Conservation (phyloP, 1,284 basidiomycete genomes). For the Fistulina hepatica region DNA sequence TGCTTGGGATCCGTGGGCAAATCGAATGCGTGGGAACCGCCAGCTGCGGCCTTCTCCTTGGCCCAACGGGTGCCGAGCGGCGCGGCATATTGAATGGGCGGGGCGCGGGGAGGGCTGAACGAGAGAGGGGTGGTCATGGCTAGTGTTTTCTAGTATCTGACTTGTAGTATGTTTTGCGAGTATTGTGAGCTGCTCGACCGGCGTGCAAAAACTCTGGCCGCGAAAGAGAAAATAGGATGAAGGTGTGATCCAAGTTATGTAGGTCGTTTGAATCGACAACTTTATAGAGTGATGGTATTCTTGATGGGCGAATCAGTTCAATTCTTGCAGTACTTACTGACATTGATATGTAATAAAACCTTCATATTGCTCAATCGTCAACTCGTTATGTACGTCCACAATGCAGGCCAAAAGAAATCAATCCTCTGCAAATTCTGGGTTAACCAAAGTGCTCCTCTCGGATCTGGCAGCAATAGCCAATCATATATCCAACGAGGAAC, state of each 20-base stretch:
- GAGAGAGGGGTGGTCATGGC: slow-evolving; percentile 28
- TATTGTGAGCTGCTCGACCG: slow-evolving; percentile 25
- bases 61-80: slow-evolving; percentile 71
- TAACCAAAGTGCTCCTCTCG: too few species aligned
- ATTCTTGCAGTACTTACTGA: neutral
- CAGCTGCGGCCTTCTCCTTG: slow-evolving; percentile 70
- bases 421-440: too few species aligned
- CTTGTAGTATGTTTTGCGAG: slow-evolving; percentile 23
- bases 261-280: neutral
- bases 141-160: slow-evolving; percentile 18
- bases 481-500: too few species aligned
- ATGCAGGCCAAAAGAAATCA: too few species aligned
- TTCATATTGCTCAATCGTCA: slow-evolving; percentile 28
- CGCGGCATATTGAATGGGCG: slow-evolving; percentile 54
- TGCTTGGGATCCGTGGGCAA: slow-evolving; percentile 62
- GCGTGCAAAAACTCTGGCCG: slow-evolving; percentile 22
- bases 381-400: slow-evolving; percentile 30
- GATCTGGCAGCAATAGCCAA: too few species aligned
- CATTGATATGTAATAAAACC: slow-evolving; percentile 15
- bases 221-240: slow-evolving; percentile 3
- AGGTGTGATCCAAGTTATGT: neutral
- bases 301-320: neutral
- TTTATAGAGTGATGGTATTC: neutral
- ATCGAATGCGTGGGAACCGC: slow-evolving; percentile 52
- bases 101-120: slow-evolving; percentile 52